phyloP scores from a whole-genome alignment of 768 basidiomycete genomes.

The Tulasnella calospora region DNA sequence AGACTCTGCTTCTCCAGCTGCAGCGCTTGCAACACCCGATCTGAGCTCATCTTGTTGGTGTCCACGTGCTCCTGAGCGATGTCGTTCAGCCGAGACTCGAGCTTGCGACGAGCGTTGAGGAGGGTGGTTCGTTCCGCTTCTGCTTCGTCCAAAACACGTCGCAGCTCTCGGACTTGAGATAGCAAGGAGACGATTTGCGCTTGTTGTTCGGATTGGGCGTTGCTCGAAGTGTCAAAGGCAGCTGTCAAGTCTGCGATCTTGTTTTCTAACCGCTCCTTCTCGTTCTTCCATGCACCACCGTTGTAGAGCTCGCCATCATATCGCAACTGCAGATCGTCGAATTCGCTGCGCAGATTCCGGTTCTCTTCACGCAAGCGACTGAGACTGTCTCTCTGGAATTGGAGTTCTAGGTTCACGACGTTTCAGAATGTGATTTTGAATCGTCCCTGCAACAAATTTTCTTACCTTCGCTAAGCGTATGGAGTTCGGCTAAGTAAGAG shows the following conservation, averaged over 20 bases:
- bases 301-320: slow-evolving; percentile 75
- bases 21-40: slow-evolving; percentile 68
- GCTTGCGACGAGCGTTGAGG: slow-evolving; percentile 72
- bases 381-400: slow-evolving; percentile 69
- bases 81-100: slow-evolving; percentile 74
- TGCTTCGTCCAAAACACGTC: slow-evolving; percentile 75
- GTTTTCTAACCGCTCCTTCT: slow-evolving; percentile 79
- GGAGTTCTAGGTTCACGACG: too few relatives aligned
- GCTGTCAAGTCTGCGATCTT: slow-evolving; percentile 72
- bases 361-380: slow-evolving; percentile 76
- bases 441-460: too few relatives aligned
- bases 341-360: slow-evolving; percentile 68
- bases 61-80: slow-evolving; percentile 75
- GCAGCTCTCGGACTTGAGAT: slow-evolving; percentile 79
- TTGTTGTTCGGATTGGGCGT: slow-evolving; percentile 74
- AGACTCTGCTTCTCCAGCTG: slow-evolving; percentile 78
- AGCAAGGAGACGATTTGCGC: slow-evolving; percentile 77
- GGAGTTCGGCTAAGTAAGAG: slow-evolving; percentile 55
- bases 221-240: slow-evolving; percentile 67
- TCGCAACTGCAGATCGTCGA: slow-evolving; percentile 66
- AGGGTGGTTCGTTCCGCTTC: slow-evolving; percentile 74
- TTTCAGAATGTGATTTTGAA: too few relatives aligned
- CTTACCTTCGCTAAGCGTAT: slow-evolving; percentile 71
- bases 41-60: slow-evolving; percentile 61
- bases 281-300: slow-evolving; percentile 77